A percentile compares a stretch with the other conserved stretches of the same genome.
Conservation (phyloP, 345 rosid species). For the Eucalyptus brandiana region DNA sequence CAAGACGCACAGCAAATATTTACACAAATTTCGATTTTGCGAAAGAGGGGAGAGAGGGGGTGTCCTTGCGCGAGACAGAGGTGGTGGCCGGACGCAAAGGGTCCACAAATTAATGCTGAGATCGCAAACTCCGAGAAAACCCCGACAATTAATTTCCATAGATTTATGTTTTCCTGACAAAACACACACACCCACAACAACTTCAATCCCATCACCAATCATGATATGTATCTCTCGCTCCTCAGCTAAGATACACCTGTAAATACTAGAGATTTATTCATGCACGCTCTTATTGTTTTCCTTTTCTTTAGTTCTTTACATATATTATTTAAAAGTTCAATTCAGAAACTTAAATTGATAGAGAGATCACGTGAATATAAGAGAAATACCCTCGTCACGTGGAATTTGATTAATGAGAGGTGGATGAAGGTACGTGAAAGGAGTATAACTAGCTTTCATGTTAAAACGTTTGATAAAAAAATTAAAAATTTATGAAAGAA, state of each 20-base stretch:
- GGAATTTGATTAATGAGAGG: too few species aligned
- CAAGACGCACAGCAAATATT: not conserved
- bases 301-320: not conserved
- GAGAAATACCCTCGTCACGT: too few species aligned
- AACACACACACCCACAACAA: not conserved
- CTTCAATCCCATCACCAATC: not conserved
- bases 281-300: not conserved
- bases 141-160: not conserved
- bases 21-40: not conserved
- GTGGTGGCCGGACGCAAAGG: not conserved
- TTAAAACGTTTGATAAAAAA: rapidly evolving
- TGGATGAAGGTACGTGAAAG: rapidly evolving
- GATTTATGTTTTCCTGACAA: not conserved
- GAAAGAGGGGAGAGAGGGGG: not conserved
- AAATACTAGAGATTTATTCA: not conserved
- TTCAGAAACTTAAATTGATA: not conserved
- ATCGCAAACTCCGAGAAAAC: not conserved
- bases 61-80: not conserved
- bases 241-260: not conserved
- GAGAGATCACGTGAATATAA: too few species aligned
- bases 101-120: not conserved
- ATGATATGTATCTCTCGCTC: not conserved
- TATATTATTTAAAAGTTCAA: not conserved
- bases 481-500: not conserved
- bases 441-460: not conserved